Evolutionary conservation across 345 rosid species (phyloP).

Genomic region (Bruguiera parviflora): DNA sequence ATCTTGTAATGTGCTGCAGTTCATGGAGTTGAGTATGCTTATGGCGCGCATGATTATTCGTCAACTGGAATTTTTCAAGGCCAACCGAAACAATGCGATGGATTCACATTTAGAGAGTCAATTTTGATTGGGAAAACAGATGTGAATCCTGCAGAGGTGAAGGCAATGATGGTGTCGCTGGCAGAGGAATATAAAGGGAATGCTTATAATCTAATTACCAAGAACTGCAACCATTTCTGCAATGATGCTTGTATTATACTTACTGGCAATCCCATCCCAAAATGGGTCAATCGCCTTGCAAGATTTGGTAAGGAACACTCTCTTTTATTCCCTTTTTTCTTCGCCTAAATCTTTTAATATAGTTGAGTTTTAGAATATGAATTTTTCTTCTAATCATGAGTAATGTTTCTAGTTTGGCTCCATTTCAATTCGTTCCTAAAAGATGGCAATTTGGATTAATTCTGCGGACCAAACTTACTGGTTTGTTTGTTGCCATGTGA

Average conservation of each 20-base stretch:
- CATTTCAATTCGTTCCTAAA: not conserved
- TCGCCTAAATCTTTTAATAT: not conserved
- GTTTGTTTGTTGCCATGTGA: not conserved
- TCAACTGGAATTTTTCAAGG: constrained; percentile 93
- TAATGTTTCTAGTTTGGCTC: not conserved
- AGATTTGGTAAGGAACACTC: constrained; percentile 65
- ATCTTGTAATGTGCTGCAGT: constrained; percentile 39
- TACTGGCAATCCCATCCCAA: constrained; percentile 84
- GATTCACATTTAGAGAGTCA: constrained; percentile 79
- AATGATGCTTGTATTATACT: constrained; percentile 72
- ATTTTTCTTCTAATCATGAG: not conserved
- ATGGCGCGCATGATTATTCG: constrained; percentile 91
- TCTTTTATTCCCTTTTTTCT: not conserved
- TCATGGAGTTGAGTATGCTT: constrained; percentile 92
- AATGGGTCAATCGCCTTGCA: constrained; percentile 95
- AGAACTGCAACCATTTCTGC: constrained; percentile 98
- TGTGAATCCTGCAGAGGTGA: constrained; percentile 55
- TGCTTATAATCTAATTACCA: constrained; percentile 82
- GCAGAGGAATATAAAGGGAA: constrained; percentile 68
- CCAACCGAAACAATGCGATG: constrained; percentile 87
- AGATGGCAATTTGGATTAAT: not conserved
- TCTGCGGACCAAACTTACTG: not conserved
- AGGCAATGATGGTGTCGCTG: constrained; percentile 74
- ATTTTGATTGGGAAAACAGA: constrained; percentile 88
- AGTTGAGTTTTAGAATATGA: not conserved